A percentile compares a stretch with the other conserved stretches of the same genome.
These are phyloP conservation scores for Persicaria maculosa DNA, from an alignment of 148 eudicot genomes.

Conservation along the genomic window DNA sequence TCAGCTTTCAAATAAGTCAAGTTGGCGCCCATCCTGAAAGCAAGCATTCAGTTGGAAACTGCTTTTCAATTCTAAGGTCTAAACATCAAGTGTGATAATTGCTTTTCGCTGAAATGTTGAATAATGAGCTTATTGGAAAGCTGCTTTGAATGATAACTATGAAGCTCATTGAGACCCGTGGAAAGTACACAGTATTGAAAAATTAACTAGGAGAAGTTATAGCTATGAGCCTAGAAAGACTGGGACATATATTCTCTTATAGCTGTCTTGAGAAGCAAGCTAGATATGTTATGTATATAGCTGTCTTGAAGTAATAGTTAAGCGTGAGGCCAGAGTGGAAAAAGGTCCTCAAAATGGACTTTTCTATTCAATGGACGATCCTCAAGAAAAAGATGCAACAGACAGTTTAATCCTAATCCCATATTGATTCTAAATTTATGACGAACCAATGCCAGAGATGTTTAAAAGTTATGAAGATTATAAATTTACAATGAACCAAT, in stretches of 20 bases:
- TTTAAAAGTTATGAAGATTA: background rate
- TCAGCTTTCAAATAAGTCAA: no score
- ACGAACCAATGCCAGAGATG: background rate
- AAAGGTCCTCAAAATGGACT: background rate
- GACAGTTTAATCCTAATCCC: background rate
- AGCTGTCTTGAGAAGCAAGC: background rate
- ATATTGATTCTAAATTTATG: background rate
- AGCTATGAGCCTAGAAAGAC: background rate
- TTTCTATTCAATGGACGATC: background rate
- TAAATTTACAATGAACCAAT: background rate
- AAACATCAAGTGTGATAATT: background rate
- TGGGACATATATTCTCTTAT: background rate
- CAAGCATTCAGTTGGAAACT: background rate
- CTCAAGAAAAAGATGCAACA: background rate
- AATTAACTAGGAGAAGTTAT: background rate
- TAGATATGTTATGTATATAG: background rate
- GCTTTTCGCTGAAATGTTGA: background rate
- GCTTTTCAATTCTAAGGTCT: background rate
- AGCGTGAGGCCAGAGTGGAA: background rate
- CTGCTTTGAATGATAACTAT: background rate
- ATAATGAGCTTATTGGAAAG: background rate
- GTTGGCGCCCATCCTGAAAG: background rate
- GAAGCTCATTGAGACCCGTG: background rate
- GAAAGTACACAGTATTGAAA: background rate
- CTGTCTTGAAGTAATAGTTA: no score